Percentiles rank a stretch among this genome's conserved stretches.
These are phyloP conservation scores for Chiua sp. DNA, from an alignment of 1,284 basidiomycete species.

Conservation along the genomic window DNA sequence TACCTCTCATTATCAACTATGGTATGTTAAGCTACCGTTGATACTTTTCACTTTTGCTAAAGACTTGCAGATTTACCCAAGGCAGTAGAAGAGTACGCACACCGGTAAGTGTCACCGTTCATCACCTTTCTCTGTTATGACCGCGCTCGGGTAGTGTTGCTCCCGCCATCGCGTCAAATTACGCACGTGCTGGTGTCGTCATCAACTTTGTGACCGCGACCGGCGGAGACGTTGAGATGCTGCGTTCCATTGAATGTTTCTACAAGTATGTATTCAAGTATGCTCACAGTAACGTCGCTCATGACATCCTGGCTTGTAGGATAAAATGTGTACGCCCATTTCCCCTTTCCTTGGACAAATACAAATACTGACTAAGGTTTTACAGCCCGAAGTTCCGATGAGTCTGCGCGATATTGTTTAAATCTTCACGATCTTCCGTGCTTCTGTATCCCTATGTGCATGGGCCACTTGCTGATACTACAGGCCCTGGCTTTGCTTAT, in stretches of 20 bases:
- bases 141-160: slow-evolving; percentile 58
- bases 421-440: slow-evolving; percentile 42
- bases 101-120: slow-evolving; percentile 61
- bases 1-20: slow-evolving; percentile 93
- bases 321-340: slow-evolving; percentile 82
- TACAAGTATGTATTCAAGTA: slow-evolving; percentile 68
- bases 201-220: slow-evolving; percentile 97
- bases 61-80: slow-evolving; percentile 80
- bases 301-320: slow-evolving; percentile 44
- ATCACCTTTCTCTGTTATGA: slow-evolving; percentile 7
- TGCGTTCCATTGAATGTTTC: slow-evolving; percentile 96
- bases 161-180: slow-evolving; percentile 80
- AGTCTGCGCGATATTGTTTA: slow-evolving; percentile 86
- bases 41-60: slow-evolving; percentile 13
- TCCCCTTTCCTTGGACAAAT: background rate
- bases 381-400: slow-evolving; percentile 85
- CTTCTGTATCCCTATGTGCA: slow-evolving; percentile 80
- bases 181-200: slow-evolving; percentile 85
- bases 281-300: slow-evolving; percentile 8
- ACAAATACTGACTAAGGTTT: slow-evolving; percentile 19
- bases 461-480: slow-evolving; percentile 27
- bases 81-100: slow-evolving; percentile 95
- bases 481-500: slow-evolving; percentile 31
- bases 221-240: slow-evolving; percentile 97
- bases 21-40: slow-evolving; percentile 47